These are phyloP conservation scores for Thymus mandschuricus DNA, from an alignment of 257 asterid species.

Conservation along the genomic window DNA sequence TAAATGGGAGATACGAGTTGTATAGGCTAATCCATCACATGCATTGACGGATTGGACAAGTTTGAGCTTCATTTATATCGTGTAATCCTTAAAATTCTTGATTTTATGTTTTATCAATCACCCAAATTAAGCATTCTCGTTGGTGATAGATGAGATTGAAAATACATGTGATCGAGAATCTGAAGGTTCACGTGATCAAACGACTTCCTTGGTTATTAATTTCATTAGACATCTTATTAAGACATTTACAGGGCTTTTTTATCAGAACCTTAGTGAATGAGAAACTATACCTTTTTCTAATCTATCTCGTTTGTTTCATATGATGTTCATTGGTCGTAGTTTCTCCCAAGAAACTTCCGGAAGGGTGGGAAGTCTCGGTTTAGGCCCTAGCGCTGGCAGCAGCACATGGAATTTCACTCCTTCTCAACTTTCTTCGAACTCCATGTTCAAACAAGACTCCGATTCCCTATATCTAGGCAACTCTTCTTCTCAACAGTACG, in stretches of 20 bases:
- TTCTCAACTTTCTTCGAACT: slow-evolving; percentile 62
- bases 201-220: background rate
- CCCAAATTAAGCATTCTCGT: background rate
- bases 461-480: slow-evolving; percentile 49
- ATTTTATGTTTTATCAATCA: background rate
- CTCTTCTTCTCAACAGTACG: slow-evolving; percentile 45
- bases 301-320: slow-evolving; percentile 5
- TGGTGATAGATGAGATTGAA: background rate
- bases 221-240: background rate
- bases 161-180: background rate
- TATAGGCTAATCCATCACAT: background rate
- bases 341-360: slow-evolving; percentile 65
- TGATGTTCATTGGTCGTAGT: slow-evolving; percentile 47
- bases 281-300: background rate
- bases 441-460: slow-evolving; percentile 53
- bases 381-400: slow-evolving; percentile 53
- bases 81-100: background rate
- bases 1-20: background rate
- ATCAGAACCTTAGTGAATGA: background rate
- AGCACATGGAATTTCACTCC: slow-evolving; percentile 67
- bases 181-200: background rate
- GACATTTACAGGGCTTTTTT: background rate
- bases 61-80: too few relatives aligned
- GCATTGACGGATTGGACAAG: background rate
- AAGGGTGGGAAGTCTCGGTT: slow-evolving; percentile 52